phyloP scores from a whole-genome alignment of 2,329 filamentous ascomycete species.

The Talaromyces sp. region DNA sequence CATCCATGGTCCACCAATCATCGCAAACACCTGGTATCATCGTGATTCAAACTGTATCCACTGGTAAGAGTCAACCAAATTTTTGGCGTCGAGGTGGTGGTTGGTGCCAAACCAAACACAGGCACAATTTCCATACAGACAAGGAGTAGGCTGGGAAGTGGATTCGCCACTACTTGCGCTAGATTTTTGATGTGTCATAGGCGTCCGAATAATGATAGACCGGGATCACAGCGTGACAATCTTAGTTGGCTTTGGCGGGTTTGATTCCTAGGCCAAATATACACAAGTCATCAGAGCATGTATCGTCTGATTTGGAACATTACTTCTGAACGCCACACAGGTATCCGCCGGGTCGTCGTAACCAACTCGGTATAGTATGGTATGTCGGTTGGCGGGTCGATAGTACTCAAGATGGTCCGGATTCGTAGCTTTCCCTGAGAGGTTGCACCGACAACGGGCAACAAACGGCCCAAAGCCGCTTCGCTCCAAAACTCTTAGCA shows the following conservation, averaged over 20 bases:
- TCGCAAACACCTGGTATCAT: not conserved
- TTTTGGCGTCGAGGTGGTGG: slow-evolving; percentile 7
- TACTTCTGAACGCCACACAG: slow-evolving; percentile 1
- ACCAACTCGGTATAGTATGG: slow-evolving; percentile 9
- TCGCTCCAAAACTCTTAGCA: not conserved
- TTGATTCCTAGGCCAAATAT: not conserved
- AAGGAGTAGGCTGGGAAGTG: slow-evolving; percentile 8
- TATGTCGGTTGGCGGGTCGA: slow-evolving; percentile 7
- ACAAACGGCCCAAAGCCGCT: not conserved
- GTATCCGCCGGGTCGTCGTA: slow-evolving; percentile 9
- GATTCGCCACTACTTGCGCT: slow-evolving; percentile 18
- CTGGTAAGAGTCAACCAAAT: slow-evolving; percentile 18
- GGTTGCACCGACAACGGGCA: not conserved
- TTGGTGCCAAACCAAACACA: slow-evolving; percentile 38
- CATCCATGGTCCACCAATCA: not conserved
- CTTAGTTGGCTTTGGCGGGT: not conserved
- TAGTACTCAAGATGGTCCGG: slow-evolving; percentile 1
- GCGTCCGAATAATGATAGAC: not conserved
- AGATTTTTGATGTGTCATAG: slow-evolving; percentile 4
- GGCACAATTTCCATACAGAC: slow-evolving; percentile 42
- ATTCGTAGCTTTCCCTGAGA: slow-evolving; percentile 2
- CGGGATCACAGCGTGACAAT: not conserved
- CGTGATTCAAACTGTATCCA: slow-evolving; percentile 1
- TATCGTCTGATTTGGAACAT: not conserved
- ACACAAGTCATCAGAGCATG: not conserved